Evolutionary conservation across 139 green algal species (phyloP), one percentile per base, ranked within the genome.

Genomic region (Chlamydomonas incerta): DNA sequence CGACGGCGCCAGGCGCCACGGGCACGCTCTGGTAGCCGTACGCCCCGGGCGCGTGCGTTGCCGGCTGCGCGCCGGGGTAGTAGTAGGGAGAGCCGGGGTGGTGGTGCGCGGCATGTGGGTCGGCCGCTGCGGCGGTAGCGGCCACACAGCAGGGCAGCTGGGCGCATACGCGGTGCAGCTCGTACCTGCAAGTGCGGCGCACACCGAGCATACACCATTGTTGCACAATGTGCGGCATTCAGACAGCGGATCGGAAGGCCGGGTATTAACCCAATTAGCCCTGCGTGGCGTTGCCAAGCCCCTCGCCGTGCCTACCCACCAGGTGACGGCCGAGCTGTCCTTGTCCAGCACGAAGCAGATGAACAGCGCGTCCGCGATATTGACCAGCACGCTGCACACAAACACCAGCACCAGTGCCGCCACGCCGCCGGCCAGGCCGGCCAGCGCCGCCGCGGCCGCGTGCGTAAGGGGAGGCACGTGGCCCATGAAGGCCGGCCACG

Each of bases 341-440:
- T 65, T 46, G 46, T 83, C 77, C 18, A 74, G 77, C 18, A 74
- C 77, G 46, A 52, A 83, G 46, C 77, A 83, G 0, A 83, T 31
- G 63, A 83, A 83, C 29, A 83, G 77, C 28, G 63, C 77, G 17
- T 83, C 77, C n/a, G 77, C 47, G 41, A 74, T 65, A 41, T 74
- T 74, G 41, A 34, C 46, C 11, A 83, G 77, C 46, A 83, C 63
- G 10, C 17, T n/a, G n/a, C 41, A 50, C 77, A 83, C 41, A 29
- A 83, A 83, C 1, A 18, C 21, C 28, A 83, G 77, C 41, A 83
- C 63, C 29, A 83, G 77, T 63, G 52, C 77, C 29, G 77, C 77
- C 37, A 46, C 50, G 77, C 21, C 62, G 15, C 29, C 77, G 10
- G 77, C 77, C 37, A 83, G 62, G 41, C 13, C 62, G 63, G 63